Evolutionary conservation across 805 yeast genomes (phyloP).

Genomic region (Ogataea pilisensis): DNA sequence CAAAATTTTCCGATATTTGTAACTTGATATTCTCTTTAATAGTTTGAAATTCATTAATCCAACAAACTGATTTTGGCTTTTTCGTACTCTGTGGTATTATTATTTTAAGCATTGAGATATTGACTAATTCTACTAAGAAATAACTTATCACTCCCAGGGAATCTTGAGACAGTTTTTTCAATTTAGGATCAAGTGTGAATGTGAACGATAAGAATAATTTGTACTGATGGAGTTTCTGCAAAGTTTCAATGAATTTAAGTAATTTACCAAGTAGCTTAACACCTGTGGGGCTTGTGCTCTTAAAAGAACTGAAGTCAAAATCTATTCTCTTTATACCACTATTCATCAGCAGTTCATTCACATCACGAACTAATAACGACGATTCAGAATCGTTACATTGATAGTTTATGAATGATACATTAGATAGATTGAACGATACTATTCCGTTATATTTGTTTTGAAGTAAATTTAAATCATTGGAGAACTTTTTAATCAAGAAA

Average conservation of each 20-base stretch:
- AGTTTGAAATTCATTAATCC: background rate
- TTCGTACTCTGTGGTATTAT: background rate
- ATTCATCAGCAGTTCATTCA: background rate
- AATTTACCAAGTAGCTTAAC: background rate
- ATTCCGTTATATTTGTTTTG: background rate
- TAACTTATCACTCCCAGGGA: background rate
- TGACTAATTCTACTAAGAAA: slow-evolving; percentile 1
- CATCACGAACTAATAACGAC: background rate
- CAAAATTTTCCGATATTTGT: background rate
- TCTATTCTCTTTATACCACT: slow-evolving; percentile 1
- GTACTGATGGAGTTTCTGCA: slow-evolving; percentile 1
- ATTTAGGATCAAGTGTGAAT: slow-evolving; percentile 1
- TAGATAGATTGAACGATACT: background rate
- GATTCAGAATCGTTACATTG: background rate
- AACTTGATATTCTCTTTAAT: background rate
- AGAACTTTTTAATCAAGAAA: background rate
- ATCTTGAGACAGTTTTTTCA: background rate
- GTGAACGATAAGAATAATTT: slow-evolving; percentile 2
- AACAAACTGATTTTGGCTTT: background rate
- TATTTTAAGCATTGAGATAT: slow-evolving; percentile 3
- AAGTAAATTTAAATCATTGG: background rate
- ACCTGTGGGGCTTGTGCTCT: background rate
- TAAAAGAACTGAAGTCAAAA: slow-evolving; percentile 1
- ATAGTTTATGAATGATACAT: slow-evolving; percentile 1
- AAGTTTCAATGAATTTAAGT: slow-evolving; percentile 1